phyloP scores from a whole-genome alignment of 2,329 filamentous ascomycete genomes.

The Aureobasidium namibiae region DNA sequence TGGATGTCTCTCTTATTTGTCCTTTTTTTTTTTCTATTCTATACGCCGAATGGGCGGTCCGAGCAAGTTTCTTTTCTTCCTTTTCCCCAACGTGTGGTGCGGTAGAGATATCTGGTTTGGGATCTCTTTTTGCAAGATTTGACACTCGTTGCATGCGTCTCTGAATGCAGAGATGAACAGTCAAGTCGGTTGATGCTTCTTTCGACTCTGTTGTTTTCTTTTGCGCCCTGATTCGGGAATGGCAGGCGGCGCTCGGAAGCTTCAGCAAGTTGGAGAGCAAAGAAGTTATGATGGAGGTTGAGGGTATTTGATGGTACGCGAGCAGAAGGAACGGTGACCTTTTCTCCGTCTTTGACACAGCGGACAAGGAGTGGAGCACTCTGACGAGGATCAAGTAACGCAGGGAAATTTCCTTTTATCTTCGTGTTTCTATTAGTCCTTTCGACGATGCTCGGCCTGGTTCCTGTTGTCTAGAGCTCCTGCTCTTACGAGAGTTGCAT shows the following conservation, averaged over 20 bases:
- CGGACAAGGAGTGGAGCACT: background rate
- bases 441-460: constrained; percentile 1
- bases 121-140: background rate
- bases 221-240: background rate
- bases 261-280: background rate
- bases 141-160: constrained; percentile 3
- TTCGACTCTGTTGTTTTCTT: constrained; percentile 1
- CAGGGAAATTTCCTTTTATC: constrained; percentile 3
- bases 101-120: constrained; percentile 5
- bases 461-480: background rate
- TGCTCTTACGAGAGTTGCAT: background rate
- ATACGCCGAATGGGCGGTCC: background rate
- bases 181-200: background rate
- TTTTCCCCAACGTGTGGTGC: constrained; percentile 2
- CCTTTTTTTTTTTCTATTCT: background rate
- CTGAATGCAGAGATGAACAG: background rate
- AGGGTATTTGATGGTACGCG: background rate
- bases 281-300: background rate
- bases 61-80: constrained; percentile 4
- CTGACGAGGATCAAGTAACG: constrained; percentile 6
- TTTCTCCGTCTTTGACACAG: constrained; percentile 1
- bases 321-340: background rate
- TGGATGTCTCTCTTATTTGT: constrained; percentile 7
- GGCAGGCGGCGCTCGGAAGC: background rate
- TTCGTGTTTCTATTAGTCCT: constrained; percentile 1